These are phyloP conservation scores for Apostasia ramifera DNA, from an alignment of 106 monocot genomes.

Conservation along the genomic window DNA sequence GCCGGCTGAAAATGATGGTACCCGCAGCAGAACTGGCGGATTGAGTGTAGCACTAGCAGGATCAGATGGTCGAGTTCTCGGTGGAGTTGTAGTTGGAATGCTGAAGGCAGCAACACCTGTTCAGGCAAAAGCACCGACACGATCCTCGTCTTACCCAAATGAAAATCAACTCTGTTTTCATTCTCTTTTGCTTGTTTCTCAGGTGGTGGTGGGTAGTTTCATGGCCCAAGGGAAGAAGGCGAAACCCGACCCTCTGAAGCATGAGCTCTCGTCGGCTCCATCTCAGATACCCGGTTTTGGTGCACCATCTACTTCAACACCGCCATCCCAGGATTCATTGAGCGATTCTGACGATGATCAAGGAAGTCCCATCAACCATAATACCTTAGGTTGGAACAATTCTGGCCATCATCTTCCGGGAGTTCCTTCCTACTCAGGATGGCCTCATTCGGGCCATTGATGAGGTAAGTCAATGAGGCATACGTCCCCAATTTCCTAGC, in stretches of 20 bases:
- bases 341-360: constrained; percentile 56
- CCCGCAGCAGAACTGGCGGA: constrained; percentile 69
- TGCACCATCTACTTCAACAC: constrained; percentile 26
- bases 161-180: too few species aligned
- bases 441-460: constrained; percentile 28
- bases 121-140: constrained; percentile 33
- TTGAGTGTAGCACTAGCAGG: constrained; percentile 79
- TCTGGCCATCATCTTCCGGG: constrained; percentile 24
- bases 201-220: constrained; percentile 88
- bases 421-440: constrained; percentile 23
- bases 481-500: too few species aligned
- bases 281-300: constrained; percentile 35
- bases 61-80: constrained; percentile 83
- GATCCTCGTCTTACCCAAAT: not conserved
- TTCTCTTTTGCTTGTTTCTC: not conserved
- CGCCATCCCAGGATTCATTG: constrained; percentile 55
- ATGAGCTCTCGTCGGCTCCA: constrained; percentile 27
- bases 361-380: constrained; percentile 34
- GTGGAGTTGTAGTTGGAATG: constrained; percentile 84
- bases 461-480: too few species aligned
- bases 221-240: constrained; percentile 64
- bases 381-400: constrained; percentile 15
- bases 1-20: constrained; percentile 54
- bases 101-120: constrained; percentile 74
- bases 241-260: constrained; percentile 28